A percentile compares a stretch with the other conserved stretches of the same genome.
Conservation (phyloP, 805 yeast genomes). For the Candida morakotiae region DNA sequence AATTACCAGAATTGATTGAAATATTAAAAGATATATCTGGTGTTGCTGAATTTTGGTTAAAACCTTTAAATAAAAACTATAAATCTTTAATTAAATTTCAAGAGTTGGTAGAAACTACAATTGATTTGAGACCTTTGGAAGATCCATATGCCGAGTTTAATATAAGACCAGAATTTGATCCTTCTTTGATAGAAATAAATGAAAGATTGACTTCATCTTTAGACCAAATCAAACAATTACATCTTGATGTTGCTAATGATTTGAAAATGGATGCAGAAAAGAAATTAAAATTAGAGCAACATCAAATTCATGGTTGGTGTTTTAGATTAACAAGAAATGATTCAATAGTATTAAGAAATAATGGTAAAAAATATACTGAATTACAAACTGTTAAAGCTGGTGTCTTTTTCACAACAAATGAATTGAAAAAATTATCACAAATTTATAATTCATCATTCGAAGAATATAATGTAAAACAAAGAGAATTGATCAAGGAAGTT, state of each 20-base stretch:
- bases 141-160: slow-evolving; percentile 60
- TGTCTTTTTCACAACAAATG: slow-evolving; percentile 78
- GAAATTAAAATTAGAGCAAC: slow-evolving; percentile 84
- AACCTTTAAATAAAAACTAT: slow-evolving; percentile 48
- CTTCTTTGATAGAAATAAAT: slow-evolving; percentile 59
- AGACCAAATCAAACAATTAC: slow-evolving; percentile 54
- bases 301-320: slow-evolving; percentile 90
- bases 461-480: slow-evolving; percentile 72
- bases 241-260: slow-evolving; percentile 65
- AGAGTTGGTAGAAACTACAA: slow-evolving; percentile 88
- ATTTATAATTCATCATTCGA: slow-evolving; percentile 55
- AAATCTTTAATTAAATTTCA: slow-evolving; percentile 61
- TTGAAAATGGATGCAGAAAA: slow-evolving; percentile 80
- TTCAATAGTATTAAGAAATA: slow-evolving; percentile 68
- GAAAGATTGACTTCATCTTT: slow-evolving; percentile 52
- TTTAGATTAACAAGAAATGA: slow-evolving; percentile 89
- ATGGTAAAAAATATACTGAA: slow-evolving; percentile 57
- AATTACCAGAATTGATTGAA: slow-evolving; percentile 64
- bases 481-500: slow-evolving; percentile 76
- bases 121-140: slow-evolving; percentile 80
- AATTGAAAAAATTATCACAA: slow-evolving; percentile 55
- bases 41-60: slow-evolving; percentile 50
- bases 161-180: slow-evolving; percentile 88
- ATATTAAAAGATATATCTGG: slow-evolving; percentile 32
- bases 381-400: slow-evolving; percentile 94